Evolutionary conservation across 2,329 filamentous ascomycete genomes (phyloP), one percentile per base, ranked within the genome.

Genomic region (Stagonosporopsis tanaceti): DNA sequence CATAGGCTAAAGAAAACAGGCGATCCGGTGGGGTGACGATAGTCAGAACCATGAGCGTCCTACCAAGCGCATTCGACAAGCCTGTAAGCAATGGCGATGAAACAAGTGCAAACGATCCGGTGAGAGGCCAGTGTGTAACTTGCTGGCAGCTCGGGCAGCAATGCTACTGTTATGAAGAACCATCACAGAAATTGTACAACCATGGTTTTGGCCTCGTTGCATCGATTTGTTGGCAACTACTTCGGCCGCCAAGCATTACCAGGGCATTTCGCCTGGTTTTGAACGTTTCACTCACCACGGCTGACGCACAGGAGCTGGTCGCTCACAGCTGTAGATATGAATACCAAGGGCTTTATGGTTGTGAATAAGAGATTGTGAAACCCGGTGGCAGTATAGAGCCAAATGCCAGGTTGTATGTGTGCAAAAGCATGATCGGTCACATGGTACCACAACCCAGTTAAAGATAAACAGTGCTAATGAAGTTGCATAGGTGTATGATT

Each of bases 251-350:
- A n/a, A 15, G 24, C 45, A 22, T 14, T 6, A 27, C 6, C 30
- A 32, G 3, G 7, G 9, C 6, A 12, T 17, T 28, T 1, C 6
- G 22, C 45, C 7, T 5, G 20, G 20, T 11, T 25, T 47, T 22
- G 32, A 38, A 27, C 14, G 22, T 15, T 3, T 24, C n/a, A 7
- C 2, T 22, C 5, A 14, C 15, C 20, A 12, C 15, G 6, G 14
- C 22, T 20, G 20, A 20, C 20, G 20, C 20, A 20, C 20, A 3
- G 20, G 20, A 20, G 20, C 20, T 20, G 74, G 84, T 92, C 20
- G 88, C 93, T 53, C 91, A 93, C 74, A 90, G 92, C 67, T 93
- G 93, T 64, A 90, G 90, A 0, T 89, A 92, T 71, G 87, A 92
- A 15, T 96, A 82, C 68, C 80, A 81, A 73, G 74, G 73, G 1